phyloP scores from a whole-genome alignment of 768 basidiomycete species.

The Lactarius quietus region DNA sequence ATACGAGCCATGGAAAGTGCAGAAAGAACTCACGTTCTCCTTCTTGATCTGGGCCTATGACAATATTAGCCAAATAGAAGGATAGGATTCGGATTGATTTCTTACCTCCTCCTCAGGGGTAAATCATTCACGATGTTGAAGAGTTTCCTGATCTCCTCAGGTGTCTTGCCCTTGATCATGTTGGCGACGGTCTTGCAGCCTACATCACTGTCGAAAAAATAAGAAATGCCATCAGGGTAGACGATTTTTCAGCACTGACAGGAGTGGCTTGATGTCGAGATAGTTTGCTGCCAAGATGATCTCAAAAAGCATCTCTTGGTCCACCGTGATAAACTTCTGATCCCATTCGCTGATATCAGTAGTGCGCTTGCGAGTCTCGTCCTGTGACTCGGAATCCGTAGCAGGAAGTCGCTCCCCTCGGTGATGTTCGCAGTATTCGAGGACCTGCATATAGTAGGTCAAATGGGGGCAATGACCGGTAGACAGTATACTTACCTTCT shows the following conservation, averaged over 20 bases:
- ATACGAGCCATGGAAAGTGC: background rate
- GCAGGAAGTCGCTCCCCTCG: conserved; percentile 93
- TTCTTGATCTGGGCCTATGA: conserved; percentile 94
- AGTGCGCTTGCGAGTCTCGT: conserved; percentile 96
- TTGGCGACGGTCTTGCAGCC: conserved; percentile 99
- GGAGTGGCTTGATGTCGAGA: conserved; percentile 96
- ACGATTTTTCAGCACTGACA: conserved; percentile 45
- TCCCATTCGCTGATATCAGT: conserved; percentile 99
- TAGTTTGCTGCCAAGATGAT: conserved; percentile 99
- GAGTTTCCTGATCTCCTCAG: conserved; percentile 97
- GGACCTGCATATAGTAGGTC: conserved; percentile 53
- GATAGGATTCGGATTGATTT: background rate
- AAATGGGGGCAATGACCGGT: conserved; percentile 6
- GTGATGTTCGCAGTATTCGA: conserved; percentile 99
- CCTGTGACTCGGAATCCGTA: conserved; percentile 75
- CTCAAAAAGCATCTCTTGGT: conserved; percentile 99
- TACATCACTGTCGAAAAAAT: conserved; percentile 61
- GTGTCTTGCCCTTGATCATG: conserved; percentile 99
- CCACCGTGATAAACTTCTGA: conserved; percentile 96
- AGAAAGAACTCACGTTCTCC: conserved; percentile 75
- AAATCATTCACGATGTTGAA: conserved; percentile 97
- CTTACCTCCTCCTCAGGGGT: conserved; percentile 97
- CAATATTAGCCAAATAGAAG: background rate
- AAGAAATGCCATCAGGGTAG: conserved; percentile 4
- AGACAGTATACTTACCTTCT: conserved; percentile 60